A percentile compares a stretch with the other conserved stretches of the same genome.
Evolutionary conservation across 345 rosid species (phyloP).

Genomic region (Angophora floribunda): DNA sequence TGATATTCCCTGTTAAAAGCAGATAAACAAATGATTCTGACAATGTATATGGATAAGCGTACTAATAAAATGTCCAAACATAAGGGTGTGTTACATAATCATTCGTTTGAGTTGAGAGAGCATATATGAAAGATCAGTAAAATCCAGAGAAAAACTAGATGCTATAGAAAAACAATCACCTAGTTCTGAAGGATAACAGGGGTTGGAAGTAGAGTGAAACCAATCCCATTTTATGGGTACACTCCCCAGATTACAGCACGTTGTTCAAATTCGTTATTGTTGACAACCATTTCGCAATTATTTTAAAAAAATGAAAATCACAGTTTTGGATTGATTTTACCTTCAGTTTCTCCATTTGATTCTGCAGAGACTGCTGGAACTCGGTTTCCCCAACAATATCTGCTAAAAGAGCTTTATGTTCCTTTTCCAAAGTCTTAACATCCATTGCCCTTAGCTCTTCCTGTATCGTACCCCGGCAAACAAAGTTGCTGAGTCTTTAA

Average conservation of each 20-base stretch:
- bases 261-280: neutral
- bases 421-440: slow-evolving; percentile 31
- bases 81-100: neutral
- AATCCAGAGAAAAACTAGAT: neutral
- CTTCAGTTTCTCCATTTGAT: slow-evolving; percentile 48
- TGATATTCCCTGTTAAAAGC: slow-evolving; percentile 36
- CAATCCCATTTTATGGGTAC: neutral
- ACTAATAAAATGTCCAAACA: neutral
- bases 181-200: neutral
- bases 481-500: neutral
- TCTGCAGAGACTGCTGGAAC: slow-evolving; percentile 38
- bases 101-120: neutral
- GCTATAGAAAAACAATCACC: neutral
- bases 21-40: neutral
- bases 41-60: neutral
- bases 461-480: slow-evolving; percentile 1
- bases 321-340: slow-evolving; percentile 5
- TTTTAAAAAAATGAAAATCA: neutral
- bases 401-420: no score
- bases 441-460: slow-evolving; percentile 49
- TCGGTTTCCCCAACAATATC: neutral
- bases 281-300: neutral
- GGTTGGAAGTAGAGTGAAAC: neutral
- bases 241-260: neutral
- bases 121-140: neutral